These are phyloP conservation scores for Talaromyces nanjingensis DNA, from an alignment of 495 filamentous ascomycete species.

Conservation along the genomic window DNA sequence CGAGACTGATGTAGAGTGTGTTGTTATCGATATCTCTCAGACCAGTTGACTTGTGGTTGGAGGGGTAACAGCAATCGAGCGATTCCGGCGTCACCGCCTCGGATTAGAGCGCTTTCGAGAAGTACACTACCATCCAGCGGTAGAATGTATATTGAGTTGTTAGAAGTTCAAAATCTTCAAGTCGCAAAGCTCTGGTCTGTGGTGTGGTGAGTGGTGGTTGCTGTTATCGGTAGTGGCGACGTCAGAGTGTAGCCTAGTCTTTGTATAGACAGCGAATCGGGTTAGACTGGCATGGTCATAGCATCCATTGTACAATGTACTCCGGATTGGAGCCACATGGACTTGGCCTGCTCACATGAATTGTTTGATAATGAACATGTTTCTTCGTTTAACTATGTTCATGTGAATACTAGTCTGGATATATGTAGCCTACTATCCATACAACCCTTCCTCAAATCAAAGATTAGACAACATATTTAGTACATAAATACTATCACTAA, in stretches of 20 bases:
- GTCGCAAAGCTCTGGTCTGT: background rate
- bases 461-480: too few species aligned
- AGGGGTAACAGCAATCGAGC: background rate
- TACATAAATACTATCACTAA: too few species aligned
- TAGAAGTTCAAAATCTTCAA: background rate
- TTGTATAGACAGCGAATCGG: background rate
- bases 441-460: too few species aligned
- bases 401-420: too few species aligned
- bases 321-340: background rate
- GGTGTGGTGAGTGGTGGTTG: background rate
- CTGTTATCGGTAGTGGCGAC: background rate
- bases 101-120: background rate
- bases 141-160: background rate
- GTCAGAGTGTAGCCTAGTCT: background rate
- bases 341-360: background rate
- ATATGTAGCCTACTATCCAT: too few species aligned
- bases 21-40: background rate
- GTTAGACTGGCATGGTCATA: background rate
- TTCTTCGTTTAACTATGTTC: background rate
- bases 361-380: background rate
- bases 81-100: constrained; percentile 10
- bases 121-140: background rate
- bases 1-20: background rate
- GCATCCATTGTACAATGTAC: background rate
- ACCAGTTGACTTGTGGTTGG: background rate